Base-by-base conservation (phyloP, 768 basidiomycete species). In the Asterophora lycoperdoides region DNA sequence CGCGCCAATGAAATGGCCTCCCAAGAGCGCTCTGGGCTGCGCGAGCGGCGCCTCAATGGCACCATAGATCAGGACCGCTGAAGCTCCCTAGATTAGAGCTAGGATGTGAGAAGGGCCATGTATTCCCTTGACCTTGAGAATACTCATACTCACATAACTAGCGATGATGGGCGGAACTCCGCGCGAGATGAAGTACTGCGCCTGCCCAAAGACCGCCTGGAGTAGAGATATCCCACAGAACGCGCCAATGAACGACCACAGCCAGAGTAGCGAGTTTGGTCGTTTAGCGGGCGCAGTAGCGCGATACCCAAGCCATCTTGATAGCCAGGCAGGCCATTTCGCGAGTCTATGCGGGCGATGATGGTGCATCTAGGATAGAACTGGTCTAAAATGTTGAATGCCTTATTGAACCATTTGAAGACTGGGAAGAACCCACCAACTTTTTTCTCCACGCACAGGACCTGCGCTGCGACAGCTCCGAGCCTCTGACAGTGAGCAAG, bases 51-150 rank as follows among this genome's bases (percentile, higher is more conserved):
- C 65, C 17, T 81, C 77, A 41, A 81, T 69, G 2, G 73, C 68
- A 14, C 76, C 79, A 49, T 79, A 81, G 26, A 78, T 70, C 37
- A 82, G 66, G 8, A 80, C 74, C 5, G 80, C 79, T 9, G 75
- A 75, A 18, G 78, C 78, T 17, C 76, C 79, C 80, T 81, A 40
- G 29, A 45, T 5, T n/a, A n/a, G 37, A 32, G 23, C 6, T 23
- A 6, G 23, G 3, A 23, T 23, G 6, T 41, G 13, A 39, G 18
- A 13, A 17, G 8, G 28, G 1, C 17, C 30, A 34, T 14, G 23
- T 29, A 28, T 8, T 6, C 18, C 26, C n/a, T 32, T 28, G 11
- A 44, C 7, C 3, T 10, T 1, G 14, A 23, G 28, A 11, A 6
- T 15, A 65, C 76, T 50, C 53, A 6, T 15, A 65, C 76, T 50